Evolutionary conservation across 331 rosid genomes (phyloP).

Genomic region (Malus hybrid): DNA sequence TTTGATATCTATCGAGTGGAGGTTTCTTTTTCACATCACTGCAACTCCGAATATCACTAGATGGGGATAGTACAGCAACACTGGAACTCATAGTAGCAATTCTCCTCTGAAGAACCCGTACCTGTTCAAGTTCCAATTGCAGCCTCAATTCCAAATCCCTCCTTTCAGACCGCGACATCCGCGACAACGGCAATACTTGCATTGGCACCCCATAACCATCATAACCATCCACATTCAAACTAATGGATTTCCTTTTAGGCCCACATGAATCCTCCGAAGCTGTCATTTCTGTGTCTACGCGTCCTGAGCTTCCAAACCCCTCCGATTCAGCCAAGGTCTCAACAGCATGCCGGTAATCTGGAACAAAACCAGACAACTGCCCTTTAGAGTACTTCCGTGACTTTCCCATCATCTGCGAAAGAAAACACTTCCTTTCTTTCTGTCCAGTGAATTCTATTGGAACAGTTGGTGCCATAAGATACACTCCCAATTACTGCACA

Average conservation of each 20-base stretch:
- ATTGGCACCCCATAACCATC: slow-evolving; percentile 47
- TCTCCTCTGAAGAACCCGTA: slow-evolving; percentile 56
- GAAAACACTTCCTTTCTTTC: slow-evolving; percentile 51
- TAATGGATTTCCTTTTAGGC: slow-evolving; percentile 45
- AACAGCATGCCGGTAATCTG: slow-evolving; percentile 73
- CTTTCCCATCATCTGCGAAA: slow-evolving; percentile 64
- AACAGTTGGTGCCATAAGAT: slow-evolving; percentile 83
- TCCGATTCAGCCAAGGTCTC: slow-evolving; percentile 86
- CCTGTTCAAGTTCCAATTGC: slow-evolving; percentile 65
- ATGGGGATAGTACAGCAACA: slow-evolving; percentile 33
- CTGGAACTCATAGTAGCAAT: slow-evolving; percentile 29
- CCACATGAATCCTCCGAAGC: slow-evolving; percentile 53
- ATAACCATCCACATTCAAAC: slow-evolving; percentile 35
- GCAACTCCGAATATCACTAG: slow-evolving; percentile 56
- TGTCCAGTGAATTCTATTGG: slow-evolving; percentile 77
- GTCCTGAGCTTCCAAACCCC: slow-evolving; percentile 67
- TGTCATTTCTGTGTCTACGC: slow-evolving; percentile 42
- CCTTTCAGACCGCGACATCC: slow-evolving; percentile 54
- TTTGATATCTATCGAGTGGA: slow-evolving; percentile 31
- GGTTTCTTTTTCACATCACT: slow-evolving; percentile 52
- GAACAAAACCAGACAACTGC: slow-evolving; percentile 59
- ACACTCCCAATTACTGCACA: slow-evolving; percentile 50
- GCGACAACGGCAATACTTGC: slow-evolving; percentile 46
- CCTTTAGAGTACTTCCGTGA: slow-evolving; percentile 77
- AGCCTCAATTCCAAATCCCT: slow-evolving; percentile 50